Evolutionary conservation across 306 rosid species (phyloP).

Genomic region (Fagus crenata): DNA sequence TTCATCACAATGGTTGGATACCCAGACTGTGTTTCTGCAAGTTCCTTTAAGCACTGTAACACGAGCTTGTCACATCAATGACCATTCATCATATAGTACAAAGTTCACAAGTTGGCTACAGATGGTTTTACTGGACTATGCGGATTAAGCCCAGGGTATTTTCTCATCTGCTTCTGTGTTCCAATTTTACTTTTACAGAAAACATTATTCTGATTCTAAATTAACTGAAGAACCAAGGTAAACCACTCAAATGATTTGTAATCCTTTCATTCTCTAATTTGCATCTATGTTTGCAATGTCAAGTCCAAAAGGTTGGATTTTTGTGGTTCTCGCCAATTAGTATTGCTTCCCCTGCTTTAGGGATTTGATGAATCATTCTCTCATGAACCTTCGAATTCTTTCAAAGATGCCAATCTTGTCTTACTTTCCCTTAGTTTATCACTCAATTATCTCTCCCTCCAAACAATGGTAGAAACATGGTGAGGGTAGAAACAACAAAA

Average conservation of each 20-base stretch:
- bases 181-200: not conserved
- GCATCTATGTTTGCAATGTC: not conserved
- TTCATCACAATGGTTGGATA: not conserved
- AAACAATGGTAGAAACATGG: too few species aligned
- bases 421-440: too few species aligned
- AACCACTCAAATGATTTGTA: not conserved
- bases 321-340: too few species aligned
- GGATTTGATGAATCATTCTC: too few species aligned
- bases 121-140: not conserved
- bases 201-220: not conserved
- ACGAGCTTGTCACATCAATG: not conserved
- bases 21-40: not conserved
- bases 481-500: too few species aligned
- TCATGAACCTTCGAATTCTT: too few species aligned
- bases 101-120: not conserved
- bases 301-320: not conserved
- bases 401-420: too few species aligned
- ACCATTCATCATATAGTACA: not conserved
- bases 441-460: too few species aligned
- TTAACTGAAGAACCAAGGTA: not conserved
- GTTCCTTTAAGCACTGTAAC: not conserved
- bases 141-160: not conserved
- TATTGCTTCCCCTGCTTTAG: too few species aligned
- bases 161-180: not conserved
- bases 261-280: not conserved